phyloP scores from a whole-genome alignment of 1,284 basidiomycete genomes.

The Prillingera fragicola region DNA sequence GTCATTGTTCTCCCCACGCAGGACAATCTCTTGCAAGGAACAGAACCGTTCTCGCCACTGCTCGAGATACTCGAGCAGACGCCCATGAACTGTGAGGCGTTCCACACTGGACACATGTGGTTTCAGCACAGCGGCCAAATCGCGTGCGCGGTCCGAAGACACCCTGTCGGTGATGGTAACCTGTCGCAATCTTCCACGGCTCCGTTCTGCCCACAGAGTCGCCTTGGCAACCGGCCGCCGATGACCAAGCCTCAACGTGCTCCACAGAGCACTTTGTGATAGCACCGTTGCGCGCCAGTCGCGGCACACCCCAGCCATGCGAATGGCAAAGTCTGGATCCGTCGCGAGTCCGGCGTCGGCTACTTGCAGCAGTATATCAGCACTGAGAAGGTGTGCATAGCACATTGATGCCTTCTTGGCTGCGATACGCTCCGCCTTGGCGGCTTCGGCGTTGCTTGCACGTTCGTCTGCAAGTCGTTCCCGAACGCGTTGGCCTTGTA shows the following conservation, averaged over 20 bases:
- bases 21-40: neutral
- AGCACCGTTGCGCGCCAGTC: conserved; percentile 26
- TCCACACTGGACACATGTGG: conserved; percentile 1
- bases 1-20: too few species aligned
- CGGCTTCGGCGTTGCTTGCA: conserved; percentile 1
- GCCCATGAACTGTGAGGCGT: conserved; percentile 1
- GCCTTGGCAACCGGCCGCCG: conserved; percentile 20
- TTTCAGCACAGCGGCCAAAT: neutral
- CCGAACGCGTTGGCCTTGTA: neutral
- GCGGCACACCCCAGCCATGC: conserved; percentile 30
- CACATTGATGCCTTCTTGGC: conserved; percentile 17
- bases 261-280: conserved; percentile 22
- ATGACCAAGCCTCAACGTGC: conserved; percentile 18
- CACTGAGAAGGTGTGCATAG: conserved; percentile 24
- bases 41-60: neutral
- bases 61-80: neutral
- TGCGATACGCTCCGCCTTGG: neutral
- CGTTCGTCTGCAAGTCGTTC: neutral
- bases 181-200: conserved; percentile 13
- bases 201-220: conserved; percentile 18
- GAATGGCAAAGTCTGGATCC: conserved; percentile 19
- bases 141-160: neutral
- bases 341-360: conserved; percentile 19
- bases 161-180: conserved; percentile 12
- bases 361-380: conserved; percentile 31